Base-by-base conservation (phyloP, 257 asterid genomes). In the Asclepias syriaca region DNA sequence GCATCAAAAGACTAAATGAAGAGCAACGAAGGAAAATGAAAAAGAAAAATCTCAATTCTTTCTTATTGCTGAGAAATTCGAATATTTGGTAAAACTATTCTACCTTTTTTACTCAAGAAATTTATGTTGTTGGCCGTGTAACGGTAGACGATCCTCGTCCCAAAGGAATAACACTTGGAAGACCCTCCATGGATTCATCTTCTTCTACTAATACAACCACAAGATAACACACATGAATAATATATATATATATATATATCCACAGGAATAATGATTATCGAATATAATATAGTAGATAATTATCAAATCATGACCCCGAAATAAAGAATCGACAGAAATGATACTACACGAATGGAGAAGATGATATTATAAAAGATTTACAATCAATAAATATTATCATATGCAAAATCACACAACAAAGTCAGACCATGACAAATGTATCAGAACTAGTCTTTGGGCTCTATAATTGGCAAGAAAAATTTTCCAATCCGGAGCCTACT, bases 101-200 rank as follows among this genome's bases (percentile, higher is more conserved):
- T 76, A 70, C 75, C 80, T 53, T 51, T 39, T 8, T 19, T 29
- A 24, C 60, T 12, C 39, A 2, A 75, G 15, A 63, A 70, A 70
- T 75, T 93, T 82, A 91, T 74, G 90, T 89, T 57, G 98, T 94
- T 69, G 98, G 98, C 64, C 94, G 92, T 34, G 97, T 94, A 90
- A 88, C 78, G 2, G 96, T 91, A 71, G 98, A 91, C 24, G 98
- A 88, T n/a, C 98, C 97, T 67, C 98, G 88, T 27, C 98, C 97
- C 80, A 85, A 77, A 22, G 97, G 98, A 78, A 91, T 73, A 45
- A 88, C 73, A 78, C 83, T 84, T 3, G 72, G 93, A 81, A 88
- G 78, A 66, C 91, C 86, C 58, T 87, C 98, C 14, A 73, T 74
- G 53, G 73, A 46, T 77, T 83, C 91, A 65, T 84, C 97, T 74